phyloP scores from a whole-genome alignment of 768 basidiomycete genomes.

The Boletus sp. region DNA sequence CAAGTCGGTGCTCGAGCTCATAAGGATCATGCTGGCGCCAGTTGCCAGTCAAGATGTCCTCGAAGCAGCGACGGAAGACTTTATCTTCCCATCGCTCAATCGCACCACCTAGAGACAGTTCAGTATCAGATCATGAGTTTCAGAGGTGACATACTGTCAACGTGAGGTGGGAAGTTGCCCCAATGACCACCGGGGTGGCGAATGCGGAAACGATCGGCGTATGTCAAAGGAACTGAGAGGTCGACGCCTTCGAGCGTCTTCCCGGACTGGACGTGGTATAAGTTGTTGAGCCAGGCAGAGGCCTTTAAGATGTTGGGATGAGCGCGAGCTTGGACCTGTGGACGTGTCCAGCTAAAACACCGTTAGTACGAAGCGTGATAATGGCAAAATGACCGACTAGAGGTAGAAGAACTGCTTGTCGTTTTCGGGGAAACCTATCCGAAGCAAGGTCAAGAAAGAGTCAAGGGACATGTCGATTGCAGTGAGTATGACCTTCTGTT shows the following conservation, averaged over 20 bases:
- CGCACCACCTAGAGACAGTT: conserved; percentile 48
- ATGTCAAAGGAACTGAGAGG: conserved; percentile 58
- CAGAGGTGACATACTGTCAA: conserved; percentile 44
- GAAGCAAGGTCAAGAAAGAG: background rate
- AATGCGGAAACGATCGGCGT: conserved; percentile 75
- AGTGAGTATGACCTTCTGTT: conserved; percentile 42
- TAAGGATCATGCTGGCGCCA: conserved; percentile 71
- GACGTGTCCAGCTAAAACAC: conserved; percentile 41
- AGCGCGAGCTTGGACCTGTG: conserved; percentile 67
- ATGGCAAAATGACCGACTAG: conserved; percentile 45
- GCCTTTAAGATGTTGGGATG: conserved; percentile 63
- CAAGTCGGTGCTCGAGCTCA: conserved; percentile 55
- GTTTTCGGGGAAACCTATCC: conserved; percentile 48
- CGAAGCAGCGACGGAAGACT: conserved; percentile 56
- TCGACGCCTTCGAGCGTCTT: conserved; percentile 51
- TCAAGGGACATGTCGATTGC: background rate
- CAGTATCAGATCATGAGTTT: background rate
- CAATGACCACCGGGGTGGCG: conserved; percentile 63
- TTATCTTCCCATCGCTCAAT: conserved; percentile 77
- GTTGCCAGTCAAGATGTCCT: conserved; percentile 56
- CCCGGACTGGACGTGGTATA: conserved; percentile 50
- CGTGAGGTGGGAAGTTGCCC: conserved; percentile 51
- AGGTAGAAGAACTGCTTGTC: conserved; percentile 74
- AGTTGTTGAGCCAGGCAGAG: conserved; percentile 58
- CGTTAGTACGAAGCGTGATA: background rate